Percentiles rank a stretch among this genome's conserved stretches.
Evolutionary conservation across 202 grass and related monocot species (phyloP).

Genomic region (Bolboschoenoplectus hybrid): DNA sequence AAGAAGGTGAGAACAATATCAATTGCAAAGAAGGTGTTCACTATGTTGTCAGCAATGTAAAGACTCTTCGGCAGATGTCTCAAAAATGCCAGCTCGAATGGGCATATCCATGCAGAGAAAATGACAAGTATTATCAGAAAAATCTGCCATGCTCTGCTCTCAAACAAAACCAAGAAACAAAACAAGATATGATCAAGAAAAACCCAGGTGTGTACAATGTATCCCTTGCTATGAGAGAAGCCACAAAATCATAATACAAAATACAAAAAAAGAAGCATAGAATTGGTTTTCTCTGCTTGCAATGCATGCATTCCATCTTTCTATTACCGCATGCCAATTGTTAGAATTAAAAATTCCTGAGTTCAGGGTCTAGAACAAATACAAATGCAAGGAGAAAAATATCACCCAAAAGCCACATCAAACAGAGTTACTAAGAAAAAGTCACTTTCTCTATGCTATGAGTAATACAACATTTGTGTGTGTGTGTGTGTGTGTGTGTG

Average conservation of each 20-base stretch:
- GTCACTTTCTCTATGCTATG: neutral
- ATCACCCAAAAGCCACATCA: neutral
- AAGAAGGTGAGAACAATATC: constrained; percentile 92
- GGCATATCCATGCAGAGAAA: constrained; percentile 84
- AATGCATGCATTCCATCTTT: neutral
- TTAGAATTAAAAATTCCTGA: neutral
- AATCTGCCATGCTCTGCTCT: constrained; percentile 65
- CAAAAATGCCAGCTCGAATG: constrained; percentile 81
- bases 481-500: neutral
- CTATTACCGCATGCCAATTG: constrained; percentile 4
- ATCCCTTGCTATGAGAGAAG: neutral
- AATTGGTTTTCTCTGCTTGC: constrained; percentile 8
- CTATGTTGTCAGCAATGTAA: constrained; percentile 61
- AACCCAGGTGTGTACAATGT: constrained; percentile 1
- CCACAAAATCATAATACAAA: constrained; percentile 12
- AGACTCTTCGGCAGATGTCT: constrained; percentile 53
- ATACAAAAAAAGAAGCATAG: neutral
- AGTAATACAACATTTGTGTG: neutral
- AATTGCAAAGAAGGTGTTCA: constrained; percentile 72
- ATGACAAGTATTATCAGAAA: constrained; percentile 79
- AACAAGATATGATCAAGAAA: constrained; percentile 29
- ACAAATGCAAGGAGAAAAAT: neutral
- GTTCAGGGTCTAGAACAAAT: neutral
- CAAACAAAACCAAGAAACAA: constrained; percentile 23
- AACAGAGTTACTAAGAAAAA: neutral